phyloP scores from a whole-genome alignment of 805 yeast genomes.

The Myxozyma vanderwaltii region DNA sequence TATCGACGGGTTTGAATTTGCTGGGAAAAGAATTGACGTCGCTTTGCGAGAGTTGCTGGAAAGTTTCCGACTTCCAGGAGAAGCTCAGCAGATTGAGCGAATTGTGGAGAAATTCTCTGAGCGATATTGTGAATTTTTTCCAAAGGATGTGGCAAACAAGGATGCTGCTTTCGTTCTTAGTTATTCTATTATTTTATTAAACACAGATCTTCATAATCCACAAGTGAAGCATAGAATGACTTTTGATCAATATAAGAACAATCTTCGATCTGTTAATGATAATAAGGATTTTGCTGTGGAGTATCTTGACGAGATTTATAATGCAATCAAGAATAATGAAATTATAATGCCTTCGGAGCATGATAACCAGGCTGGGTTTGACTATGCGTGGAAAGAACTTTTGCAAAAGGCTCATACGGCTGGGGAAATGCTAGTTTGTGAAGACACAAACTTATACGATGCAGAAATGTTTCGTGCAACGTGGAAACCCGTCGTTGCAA shows the following conservation, averaged over 20 bases:
- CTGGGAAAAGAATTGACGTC: constrained; percentile 83
- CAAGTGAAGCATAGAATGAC: constrained; percentile 90
- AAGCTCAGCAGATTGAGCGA: constrained; percentile 94
- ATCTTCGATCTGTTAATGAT: constrained; percentile 75
- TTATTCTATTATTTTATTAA: constrained; percentile 87
- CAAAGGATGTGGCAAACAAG: constrained; percentile 67
- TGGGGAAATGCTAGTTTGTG: constrained; percentile 29
- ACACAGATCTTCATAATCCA: constrained; percentile 90
- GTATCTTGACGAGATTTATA: constrained; percentile 79
- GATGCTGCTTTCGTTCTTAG: constrained; percentile 92
- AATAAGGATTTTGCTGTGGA: constrained; percentile 78
- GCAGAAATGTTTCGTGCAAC: constrained; percentile 65
- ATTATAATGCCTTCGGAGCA: constrained; percentile 98
- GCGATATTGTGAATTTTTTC: constrained; percentile 70
- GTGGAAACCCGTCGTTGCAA: constrained; percentile 66
- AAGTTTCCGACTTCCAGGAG: constrained; percentile 92
- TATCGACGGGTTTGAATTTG: constrained; percentile 71
- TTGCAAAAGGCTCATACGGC: constrained; percentile 37
- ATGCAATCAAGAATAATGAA: constrained; percentile 79
- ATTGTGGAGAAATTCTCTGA: constrained; percentile 84
- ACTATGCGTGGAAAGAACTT: constrained; percentile 57
- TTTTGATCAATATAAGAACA: constrained; percentile 74
- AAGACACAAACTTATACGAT: constrained; percentile 57
- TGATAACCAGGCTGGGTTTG: constrained; percentile 89
- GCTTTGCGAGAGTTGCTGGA: constrained; percentile 81